Evolutionary conservation across 306 rosid genomes (phyloP).

Genomic region (Sindora glabra): DNA sequence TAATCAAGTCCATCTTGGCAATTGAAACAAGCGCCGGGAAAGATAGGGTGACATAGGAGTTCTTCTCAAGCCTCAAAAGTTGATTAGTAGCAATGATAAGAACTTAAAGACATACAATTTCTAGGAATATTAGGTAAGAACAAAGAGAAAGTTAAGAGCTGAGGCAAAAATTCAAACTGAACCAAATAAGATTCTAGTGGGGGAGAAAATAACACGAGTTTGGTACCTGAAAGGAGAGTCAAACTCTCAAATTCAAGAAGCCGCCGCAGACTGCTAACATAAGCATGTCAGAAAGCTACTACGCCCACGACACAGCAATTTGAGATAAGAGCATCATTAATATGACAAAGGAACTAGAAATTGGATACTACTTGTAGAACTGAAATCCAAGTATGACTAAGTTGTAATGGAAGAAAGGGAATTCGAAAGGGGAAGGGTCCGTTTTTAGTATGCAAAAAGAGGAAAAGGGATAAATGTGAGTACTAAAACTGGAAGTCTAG

Average conservation of each 20-base stretch:
- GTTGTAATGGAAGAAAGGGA: background rate
- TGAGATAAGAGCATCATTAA: slow-evolving; percentile 12
- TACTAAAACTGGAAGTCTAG: slow-evolving; percentile 27
- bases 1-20: too few species aligned
- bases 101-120: slow-evolving; percentile 14
- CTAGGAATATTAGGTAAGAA: slow-evolving; percentile 17
- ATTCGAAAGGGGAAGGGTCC: background rate
- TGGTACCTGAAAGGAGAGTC: slow-evolving; percentile 38
- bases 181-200: background rate
- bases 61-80: too few species aligned
- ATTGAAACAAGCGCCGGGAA: too few species aligned
- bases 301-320: slow-evolving; percentile 4
- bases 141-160: slow-evolving; percentile 1
- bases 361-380: background rate
- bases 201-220: slow-evolving; percentile 10
- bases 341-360: slow-evolving; percentile 4
- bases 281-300: slow-evolving; percentile 13
- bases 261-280: slow-evolving; percentile 21
- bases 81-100: background rate
- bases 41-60: too few species aligned
- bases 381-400: background rate
- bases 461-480: slow-evolving; percentile 21
- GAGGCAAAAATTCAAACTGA: background rate
- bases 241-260: slow-evolving; percentile 26
- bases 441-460: background rate